phyloP scores from a whole-genome alignment of 306 rosid genomes.

The Casuarina glauca region DNA sequence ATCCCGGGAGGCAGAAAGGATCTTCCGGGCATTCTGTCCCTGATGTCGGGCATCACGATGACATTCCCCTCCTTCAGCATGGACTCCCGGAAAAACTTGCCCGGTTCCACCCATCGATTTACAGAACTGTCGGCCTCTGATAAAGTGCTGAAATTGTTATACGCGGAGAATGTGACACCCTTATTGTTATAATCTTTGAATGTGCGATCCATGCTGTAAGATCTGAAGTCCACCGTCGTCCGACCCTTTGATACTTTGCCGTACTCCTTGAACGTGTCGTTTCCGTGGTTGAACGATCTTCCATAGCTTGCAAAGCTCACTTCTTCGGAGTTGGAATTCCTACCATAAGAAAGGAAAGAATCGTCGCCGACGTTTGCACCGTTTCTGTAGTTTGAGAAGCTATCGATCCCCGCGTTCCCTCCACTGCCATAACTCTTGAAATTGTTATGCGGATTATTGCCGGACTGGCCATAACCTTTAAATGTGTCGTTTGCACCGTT shows the following conservation, averaged over 20 bases:
- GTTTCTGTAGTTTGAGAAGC: slow-evolving; percentile 62
- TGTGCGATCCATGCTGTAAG: slow-evolving; percentile 63
- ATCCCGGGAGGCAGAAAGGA: slow-evolving; percentile 64
- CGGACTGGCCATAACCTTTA: slow-evolving; percentile 55
- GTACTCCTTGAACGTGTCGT: slow-evolving; percentile 77
- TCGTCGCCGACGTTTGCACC: slow-evolving; percentile 75
- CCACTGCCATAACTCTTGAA: slow-evolving; percentile 62
- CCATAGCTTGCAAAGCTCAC: slow-evolving; percentile 69
- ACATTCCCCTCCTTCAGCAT: slow-evolving; percentile 62
- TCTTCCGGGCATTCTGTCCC: slow-evolving; percentile 69
- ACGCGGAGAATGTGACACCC: slow-evolving; percentile 53
- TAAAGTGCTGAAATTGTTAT: slow-evolving; percentile 43
- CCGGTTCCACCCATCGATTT: slow-evolving; percentile 56
- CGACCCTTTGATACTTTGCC: slow-evolving; percentile 56
- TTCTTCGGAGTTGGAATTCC: slow-evolving; percentile 50
- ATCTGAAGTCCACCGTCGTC: slow-evolving; percentile 52
- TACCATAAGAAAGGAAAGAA: slow-evolving; percentile 60
- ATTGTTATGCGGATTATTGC: slow-evolving; percentile 62
- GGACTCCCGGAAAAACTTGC: slow-evolving; percentile 74
- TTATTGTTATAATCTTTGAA: slow-evolving; percentile 53
- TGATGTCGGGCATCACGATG: slow-evolving; percentile 68
- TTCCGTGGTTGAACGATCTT: slow-evolving; percentile 74
- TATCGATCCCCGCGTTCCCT: slow-evolving; percentile 46
- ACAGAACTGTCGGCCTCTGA: slow-evolving; percentile 38
- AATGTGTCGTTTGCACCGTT: slow-evolving; percentile 58